These are phyloP conservation scores for Xylaria scruposa DNA, from an alignment of 495 filamentous ascomycete genomes.

Conservation along the genomic window DNA sequence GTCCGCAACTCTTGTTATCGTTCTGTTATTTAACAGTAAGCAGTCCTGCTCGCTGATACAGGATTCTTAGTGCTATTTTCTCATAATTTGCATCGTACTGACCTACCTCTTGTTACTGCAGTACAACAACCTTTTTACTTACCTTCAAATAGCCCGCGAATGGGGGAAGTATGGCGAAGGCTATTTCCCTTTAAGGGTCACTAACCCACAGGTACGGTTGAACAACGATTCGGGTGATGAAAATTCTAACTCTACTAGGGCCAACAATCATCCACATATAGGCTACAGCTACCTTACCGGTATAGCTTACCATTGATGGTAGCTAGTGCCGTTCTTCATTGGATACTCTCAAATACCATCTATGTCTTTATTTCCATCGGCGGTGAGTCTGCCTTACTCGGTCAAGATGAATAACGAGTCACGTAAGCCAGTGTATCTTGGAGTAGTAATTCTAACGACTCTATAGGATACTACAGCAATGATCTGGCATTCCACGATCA, in stretches of 20 bases:
- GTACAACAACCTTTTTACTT: neutral
- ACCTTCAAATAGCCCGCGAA: neutral
- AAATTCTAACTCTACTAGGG: constrained; percentile 16
- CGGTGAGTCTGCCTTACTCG: neutral
- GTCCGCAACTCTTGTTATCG: neutral
- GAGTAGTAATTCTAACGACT: neutral
- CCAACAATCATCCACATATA: constrained; percentile 47
- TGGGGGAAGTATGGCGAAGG: neutral
- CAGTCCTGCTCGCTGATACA: neutral
- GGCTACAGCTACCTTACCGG: constrained; percentile 54
- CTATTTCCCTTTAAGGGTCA: neutral
- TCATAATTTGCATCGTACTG: neutral
- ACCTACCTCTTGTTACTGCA: neutral
- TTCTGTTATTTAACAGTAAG: neutral
- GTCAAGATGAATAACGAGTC: neutral
- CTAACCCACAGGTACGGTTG: neutral
- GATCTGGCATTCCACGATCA: neutral
- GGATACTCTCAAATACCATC: constrained; percentile 49
- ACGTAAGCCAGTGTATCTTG: neutral
- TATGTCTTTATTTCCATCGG: constrained; percentile 40
- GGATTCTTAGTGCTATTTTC: neutral
- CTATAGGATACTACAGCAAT: neutral
- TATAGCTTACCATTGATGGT: constrained; percentile 49
- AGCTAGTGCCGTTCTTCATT: constrained; percentile 47
- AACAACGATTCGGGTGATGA: neutral